Base-by-base conservation (phyloP, 2,329 filamentous ascomycete genomes). In the Diatrype stigma region DNA sequence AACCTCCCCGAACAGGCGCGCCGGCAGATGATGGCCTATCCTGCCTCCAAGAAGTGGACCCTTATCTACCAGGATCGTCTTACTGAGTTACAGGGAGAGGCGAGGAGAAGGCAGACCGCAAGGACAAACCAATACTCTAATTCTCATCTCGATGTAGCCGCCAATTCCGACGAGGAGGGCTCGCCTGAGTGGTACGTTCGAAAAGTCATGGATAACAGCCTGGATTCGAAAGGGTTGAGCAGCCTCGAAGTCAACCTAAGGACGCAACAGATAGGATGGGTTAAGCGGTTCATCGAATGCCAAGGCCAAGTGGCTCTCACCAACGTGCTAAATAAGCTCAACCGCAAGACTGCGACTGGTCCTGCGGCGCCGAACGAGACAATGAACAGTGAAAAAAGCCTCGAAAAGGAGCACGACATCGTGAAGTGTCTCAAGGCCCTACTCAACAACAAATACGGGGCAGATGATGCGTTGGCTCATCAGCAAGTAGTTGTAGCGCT, bases 401-500 rank as follows among this genome's bases (percentile, higher is more conserved):
- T 94, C 46, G 92, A 96, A 65, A 84, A 88, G 60, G 92, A 96
- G 72, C 97, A 97, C 67, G 94, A 97, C 66, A 96, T 99, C 56
- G 84, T 96, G 67, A 99, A 99, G 73, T 97, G 94, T 73, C 73
- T 99, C 52, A 97, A 97, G 75, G 91, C 92, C 30, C 73, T 97
- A 51, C 96, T 97, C 88, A 99, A 99, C 82, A 99, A 96, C 81
- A 96, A 96, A 69, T 97, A 96, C 68, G 94, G 94, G 55, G 94
- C 94, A 55, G 94, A 99, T 67, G 92, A 99, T 78, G 94, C 94
- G 17, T 77, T 99, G 51, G 78, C 84, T 54, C 92, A 97, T 66
- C 89, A 94, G 65, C 90, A 93, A 66, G 89, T 97, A 56, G 86
- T 96, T 56, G 84, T 95, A 51, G 89, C 94, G 1, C 78, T 99